Base-by-base conservation (phyloP, 768 basidiomycete genomes). In the Leccinum sublutescens region DNA sequence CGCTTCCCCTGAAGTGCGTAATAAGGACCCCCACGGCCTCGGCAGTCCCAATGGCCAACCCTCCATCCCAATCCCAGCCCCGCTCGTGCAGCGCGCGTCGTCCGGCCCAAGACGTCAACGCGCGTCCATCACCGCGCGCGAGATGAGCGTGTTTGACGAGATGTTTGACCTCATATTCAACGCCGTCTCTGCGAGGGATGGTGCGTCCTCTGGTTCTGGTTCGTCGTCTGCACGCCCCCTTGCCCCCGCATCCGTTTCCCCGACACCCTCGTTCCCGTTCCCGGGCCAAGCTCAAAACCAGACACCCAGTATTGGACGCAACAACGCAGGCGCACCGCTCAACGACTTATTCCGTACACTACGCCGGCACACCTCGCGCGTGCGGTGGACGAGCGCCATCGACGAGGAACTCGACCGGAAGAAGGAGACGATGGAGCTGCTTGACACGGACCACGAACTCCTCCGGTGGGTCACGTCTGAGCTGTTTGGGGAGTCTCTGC, bases 151-250 rank as follows among this genome's bases (percentile, higher is more conserved):
- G 4, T 87, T 92, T 63, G 82, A 88, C 65, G 85, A 86, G 31
- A 87, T 91, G 82, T 89, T 91, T 64, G 79, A 84, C 64, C 72
- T 87, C 74, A 84, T 91, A 38, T 89, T 91, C 68, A 77, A 82
- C 50, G 81, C 82, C 15, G 78, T 77, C 58, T 74, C 76, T 38
- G 74, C 75, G 51, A 71, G 75, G 23, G 75, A 58, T 9, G 59
- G 52, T n/a, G 58, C 58, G 14, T 11, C 52, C 23, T 53, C 63
- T 17, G 19, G 47, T 25, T 51, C 34, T 25, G 43, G 21, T 12
- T 23, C 62, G 2, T 52, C 59, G 19, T 51, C 29, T 59, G 10
- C 34, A 11, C 50, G 23, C 15, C 29, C 55, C 14, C 25, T 34
- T 4, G 12, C 50, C 6, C 5, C 38, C 2, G 14, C 36, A 3